Evolutionary conservation across 345 rosid genomes (phyloP), one percentile per base, ranked within the genome.

Genomic region (Citrus inodora): DNA sequence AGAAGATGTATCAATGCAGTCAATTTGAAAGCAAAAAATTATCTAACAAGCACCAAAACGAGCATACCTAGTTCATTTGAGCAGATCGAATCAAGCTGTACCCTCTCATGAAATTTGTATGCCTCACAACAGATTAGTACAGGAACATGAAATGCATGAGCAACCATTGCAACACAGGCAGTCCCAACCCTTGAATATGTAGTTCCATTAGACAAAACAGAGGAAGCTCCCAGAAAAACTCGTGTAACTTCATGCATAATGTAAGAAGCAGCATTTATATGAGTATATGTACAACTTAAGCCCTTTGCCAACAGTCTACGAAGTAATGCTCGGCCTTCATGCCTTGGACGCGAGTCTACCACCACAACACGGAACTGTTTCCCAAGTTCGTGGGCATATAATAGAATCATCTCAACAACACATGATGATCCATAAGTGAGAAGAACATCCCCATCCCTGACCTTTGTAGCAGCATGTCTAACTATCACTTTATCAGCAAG

Each of bases 51-150:
- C 42, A 4, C 25, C 30, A 51, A 48, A 35, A 25, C 17, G n/a
- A 75, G 59, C 63, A 55, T 88, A 93, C 95, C 97, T 79, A 93
- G 87, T 82, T 93, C 95, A 69, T 93, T 91, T 65, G 87, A 87
- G 82, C 95, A 93, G 75, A 93, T 89, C 3, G 97, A 93, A 84
- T 93, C 97, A 70, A 93, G 90, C 70, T 91, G 87, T 72, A 93
- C 95, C 88, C 95, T 86, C 83, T 91, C 93, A 80, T 93, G 95
- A 85, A 93, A 93, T 82, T 93, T 93, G 80, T 93, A 93, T 27
- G 95, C 92, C 87, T 93, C 97, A 65, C 97, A 93, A 51, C 94
- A 93, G 25, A 93, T 87, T 72, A 93, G 83, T 25, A 93, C 95
- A 40, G 94, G 95, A 76, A 93, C 89, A 19, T 63, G 84, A 68